These are phyloP conservation scores for Skeletonema grethae DNA, from an alignment of 108 stramenopile genomes.

Conservation along the genomic window DNA sequence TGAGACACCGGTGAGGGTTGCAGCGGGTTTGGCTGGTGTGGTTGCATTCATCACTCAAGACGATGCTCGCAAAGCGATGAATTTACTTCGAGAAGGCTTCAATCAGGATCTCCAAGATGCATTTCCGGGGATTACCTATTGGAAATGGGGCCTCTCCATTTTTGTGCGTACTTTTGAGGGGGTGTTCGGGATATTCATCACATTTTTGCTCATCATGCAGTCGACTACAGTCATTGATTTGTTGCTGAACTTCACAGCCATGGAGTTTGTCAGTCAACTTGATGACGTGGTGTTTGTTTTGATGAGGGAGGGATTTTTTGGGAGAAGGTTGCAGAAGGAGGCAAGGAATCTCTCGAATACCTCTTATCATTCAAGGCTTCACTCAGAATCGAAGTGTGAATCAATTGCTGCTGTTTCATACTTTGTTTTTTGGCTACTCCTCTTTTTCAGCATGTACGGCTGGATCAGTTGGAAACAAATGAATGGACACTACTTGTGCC, in stretches of 20 bases:
- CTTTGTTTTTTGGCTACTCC: too few relatives aligned
- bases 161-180: conserved; percentile 15
- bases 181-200: conserved; percentile 8
- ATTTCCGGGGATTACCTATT: not conserved
- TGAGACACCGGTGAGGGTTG: too few relatives aligned
- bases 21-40: conserved; percentile 12
- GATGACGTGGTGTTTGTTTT: conserved; percentile 22
- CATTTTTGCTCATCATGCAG: conserved; percentile 20
- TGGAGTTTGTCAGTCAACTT: too few relatives aligned
- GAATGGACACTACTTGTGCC: conserved; percentile 26
- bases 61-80: conserved; percentile 13
- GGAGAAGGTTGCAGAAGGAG: conserved; percentile 13
- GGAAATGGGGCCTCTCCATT: too few relatives aligned
- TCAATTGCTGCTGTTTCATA: too few relatives aligned
- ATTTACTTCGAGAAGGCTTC: conserved; percentile 10
- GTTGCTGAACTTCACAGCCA: too few relatives aligned
- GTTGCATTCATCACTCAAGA: conserved; percentile 26
- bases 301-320: conserved; percentile 10
- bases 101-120: not conserved
- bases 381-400: too few relatives aligned
- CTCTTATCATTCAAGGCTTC: not conserved
- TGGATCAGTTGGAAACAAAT: conserved; percentile 15
- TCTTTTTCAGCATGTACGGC: too few relatives aligned
- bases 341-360: conserved; percentile 1
- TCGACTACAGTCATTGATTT: conserved; percentile 2